phyloP scores from a whole-genome alignment of 495 filamentous ascomycete genomes.

The Daldinia grandis region DNA sequence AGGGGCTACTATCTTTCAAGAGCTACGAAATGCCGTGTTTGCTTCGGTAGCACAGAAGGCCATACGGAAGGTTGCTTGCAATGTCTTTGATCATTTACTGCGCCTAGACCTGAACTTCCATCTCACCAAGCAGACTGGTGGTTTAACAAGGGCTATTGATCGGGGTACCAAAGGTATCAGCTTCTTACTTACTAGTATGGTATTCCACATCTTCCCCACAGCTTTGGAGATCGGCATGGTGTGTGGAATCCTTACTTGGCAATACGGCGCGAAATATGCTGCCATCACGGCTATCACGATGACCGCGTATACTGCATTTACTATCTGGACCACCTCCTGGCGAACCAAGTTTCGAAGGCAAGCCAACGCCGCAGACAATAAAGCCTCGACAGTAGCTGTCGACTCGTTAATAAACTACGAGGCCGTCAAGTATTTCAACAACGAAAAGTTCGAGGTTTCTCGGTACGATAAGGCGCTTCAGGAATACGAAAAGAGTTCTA shows the following conservation, averaged over 20 bases:
- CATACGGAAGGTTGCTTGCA: conserved; percentile 86
- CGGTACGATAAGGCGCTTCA: conserved; percentile 89
- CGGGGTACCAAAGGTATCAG: conserved; percentile 98
- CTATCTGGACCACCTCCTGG: conserved; percentile 95
- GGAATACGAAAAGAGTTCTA: conserved; percentile 89
- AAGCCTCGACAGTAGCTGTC: conserved; percentile 92
- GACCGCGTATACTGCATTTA: conserved; percentile 92
- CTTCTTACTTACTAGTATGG: conserved; percentile 96
- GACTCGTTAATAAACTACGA: conserved; percentile 98
- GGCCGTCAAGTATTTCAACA: conserved; percentile 99
- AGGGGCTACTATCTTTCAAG: conserved; percentile 85
- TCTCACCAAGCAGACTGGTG: conserved; percentile 90
- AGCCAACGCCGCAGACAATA: conserved; percentile 95
- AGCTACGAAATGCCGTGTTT: conserved; percentile 94
- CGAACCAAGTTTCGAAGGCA: conserved; percentile 93
- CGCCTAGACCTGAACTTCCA: conserved; percentile 93
- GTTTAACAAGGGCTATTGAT: conserved; percentile 92
- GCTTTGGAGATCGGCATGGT: conserved; percentile 94
- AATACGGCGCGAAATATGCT: conserved; percentile 91
- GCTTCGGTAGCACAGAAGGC: conserved; percentile 97
- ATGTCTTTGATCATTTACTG: conserved; percentile 91
- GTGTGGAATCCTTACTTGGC: conserved; percentile 91
- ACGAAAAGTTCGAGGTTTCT: conserved; percentile 90
- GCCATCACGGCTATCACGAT: conserved; percentile 91
- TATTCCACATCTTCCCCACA: conserved; percentile 95